These are phyloP conservation scores for Amphibolis antarctica DNA, from an alignment of 106 monocot genomes.

Conservation along the genomic window DNA sequence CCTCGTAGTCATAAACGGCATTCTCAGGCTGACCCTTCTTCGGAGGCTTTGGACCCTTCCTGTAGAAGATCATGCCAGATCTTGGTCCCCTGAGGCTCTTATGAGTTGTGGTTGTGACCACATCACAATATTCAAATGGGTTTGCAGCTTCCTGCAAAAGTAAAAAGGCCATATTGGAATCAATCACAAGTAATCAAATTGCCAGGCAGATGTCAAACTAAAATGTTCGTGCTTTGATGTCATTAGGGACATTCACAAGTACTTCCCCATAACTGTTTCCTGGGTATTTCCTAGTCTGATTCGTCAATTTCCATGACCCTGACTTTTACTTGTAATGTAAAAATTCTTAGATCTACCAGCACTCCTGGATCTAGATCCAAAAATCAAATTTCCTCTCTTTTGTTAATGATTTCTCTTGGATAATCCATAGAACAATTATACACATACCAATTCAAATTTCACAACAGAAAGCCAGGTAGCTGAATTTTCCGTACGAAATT, in stretches of 20 bases:
- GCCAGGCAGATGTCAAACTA: neutral
- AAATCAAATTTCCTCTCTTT: too few species aligned
- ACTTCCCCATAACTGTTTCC: too few species aligned
- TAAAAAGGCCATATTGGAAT: neutral
- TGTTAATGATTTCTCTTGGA: too few species aligned
- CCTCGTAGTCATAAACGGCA: constrained; percentile 75
- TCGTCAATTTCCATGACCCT: too few species aligned
- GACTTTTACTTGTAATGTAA: too few species aligned
- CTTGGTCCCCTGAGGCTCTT: constrained; percentile 89
- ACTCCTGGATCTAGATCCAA: too few species aligned
- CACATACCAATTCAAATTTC: neutral
- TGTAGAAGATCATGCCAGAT: constrained; percentile 96
- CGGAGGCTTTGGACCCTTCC: constrained; percentile 89
- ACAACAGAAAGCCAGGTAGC: too few species aligned
- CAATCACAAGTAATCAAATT: neutral
- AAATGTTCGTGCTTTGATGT: neutral
- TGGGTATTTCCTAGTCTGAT: too few species aligned
- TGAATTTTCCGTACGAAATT: neutral
- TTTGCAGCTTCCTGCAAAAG: constrained; percentile 56
- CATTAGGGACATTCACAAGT: too few species aligned
- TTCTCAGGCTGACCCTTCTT: constrained; percentile 77
- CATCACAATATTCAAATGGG: constrained; percentile 81
- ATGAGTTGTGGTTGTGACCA: constrained; percentile 91
- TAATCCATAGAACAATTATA: neutral
- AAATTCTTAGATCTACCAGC: too few species aligned